Base-by-base conservation (phyloP, 2,329 filamentous ascomycete species). In the Aspergillus jensenii region DNA sequence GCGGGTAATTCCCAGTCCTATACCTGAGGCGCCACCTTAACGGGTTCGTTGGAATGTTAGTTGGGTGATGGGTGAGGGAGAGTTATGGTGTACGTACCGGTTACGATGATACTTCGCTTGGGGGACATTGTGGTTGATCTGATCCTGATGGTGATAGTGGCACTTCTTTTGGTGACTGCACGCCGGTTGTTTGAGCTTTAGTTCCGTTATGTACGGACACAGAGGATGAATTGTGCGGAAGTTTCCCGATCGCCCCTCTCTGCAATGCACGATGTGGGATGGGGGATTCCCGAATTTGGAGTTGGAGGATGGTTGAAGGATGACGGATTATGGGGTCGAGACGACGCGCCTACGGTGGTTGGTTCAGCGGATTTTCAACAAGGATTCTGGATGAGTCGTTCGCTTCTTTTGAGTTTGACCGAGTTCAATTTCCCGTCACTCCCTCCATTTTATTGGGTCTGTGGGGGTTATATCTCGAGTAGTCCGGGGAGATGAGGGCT, bases 11-110 rank as follows among this genome's bases (percentile, higher is more conserved):
- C 66, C 72, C 3, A 74, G 67, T 25, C 73, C 73, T 50, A 75
- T 75, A 11, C 73, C 72, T 15, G 71, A 74, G 17, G 73, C 73
- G 33, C 72, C 73, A 41, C 72, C 72, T 70, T 31, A 11, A 31
- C 27, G 9, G 27, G 27, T 31, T 31, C 27, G 9, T 31, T 31
- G 27, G 27, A 31, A 31, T 31, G 27, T 31, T 9, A 31, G 43
- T 39, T 19, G 50, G 19, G 6, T 44, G 33, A 44, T 19, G 5
- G 14, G n/a, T 41, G 17, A 25, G 7, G 11, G 6, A 31, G 35
- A 14, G 9, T 12, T 27, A 25, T 40, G 17, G 27, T 25, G 47
- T 17, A 31, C 31, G 23, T 47, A 69, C 69, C 69, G 6, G 70
- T 72, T 17, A 72, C 62, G 25, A 72, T 63, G 41, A 72, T 67